A percentile compares a stretch with the other conserved stretches of the same genome.
phyloP scores from a whole-genome alignment of 1,139 yeast genomes.

The Suhomyces kunorum region DNA sequence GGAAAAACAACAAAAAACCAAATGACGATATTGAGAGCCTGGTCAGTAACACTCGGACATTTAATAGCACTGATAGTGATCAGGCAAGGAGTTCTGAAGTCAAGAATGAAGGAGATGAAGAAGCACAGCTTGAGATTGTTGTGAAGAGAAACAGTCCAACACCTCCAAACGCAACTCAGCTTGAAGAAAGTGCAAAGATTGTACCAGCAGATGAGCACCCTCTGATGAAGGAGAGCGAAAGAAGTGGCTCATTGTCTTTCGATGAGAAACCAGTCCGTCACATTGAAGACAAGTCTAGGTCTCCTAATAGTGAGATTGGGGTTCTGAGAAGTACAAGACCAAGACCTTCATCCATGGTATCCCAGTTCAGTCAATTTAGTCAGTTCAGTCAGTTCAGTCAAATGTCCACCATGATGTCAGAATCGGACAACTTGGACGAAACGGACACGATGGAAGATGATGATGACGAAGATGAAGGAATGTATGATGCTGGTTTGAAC shows the following conservation, averaged over 20 bases:
- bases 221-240: constrained; percentile 1
- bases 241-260: constrained; percentile 6
- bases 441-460: constrained; percentile 50
- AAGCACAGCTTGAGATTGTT: constrained; percentile 13
- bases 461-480: constrained; percentile 36
- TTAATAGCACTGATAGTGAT: constrained; percentile 11
- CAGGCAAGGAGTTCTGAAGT: neutral
- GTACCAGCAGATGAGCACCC: constrained; percentile 1
- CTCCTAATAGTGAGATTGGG: constrained; percentile 8
- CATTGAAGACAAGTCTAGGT: constrained; percentile 8
- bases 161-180: constrained; percentile 3
- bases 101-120: constrained; percentile 8
- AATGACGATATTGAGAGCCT: constrained; percentile 16
- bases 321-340: constrained; percentile 26
- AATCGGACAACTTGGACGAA: constrained; percentile 45
- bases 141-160: constrained; percentile 8
- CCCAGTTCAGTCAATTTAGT: constrained; percentile 49
- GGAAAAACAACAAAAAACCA: constrained; percentile 34
- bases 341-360: constrained; percentile 67
- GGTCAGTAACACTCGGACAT: constrained; percentile 10
- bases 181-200: constrained; percentile 5
- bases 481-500: constrained; percentile 36
- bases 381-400: constrained; percentile 58
- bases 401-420: constrained; percentile 52
- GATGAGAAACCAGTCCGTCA: constrained; percentile 4